Percentiles rank a stretch among this genome's conserved stretches.
Conservation (phyloP, 257 asterid species). For the Fraxinus pennsylvanica region DNA sequence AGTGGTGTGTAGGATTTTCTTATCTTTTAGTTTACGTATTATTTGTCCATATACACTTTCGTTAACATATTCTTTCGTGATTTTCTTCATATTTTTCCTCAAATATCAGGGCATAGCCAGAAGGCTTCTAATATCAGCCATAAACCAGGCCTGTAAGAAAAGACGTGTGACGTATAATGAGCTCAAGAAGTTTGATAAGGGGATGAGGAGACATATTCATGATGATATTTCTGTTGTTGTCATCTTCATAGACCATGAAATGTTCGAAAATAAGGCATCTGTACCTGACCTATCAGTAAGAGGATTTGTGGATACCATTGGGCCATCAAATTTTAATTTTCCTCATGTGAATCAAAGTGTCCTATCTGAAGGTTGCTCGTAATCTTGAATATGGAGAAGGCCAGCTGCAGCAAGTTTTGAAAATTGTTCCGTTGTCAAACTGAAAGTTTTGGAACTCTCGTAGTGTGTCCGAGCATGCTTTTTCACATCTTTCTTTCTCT, state of each 20-base stretch:
- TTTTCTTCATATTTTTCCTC: slow-evolving; percentile 4
- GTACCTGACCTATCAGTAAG: slow-evolving; percentile 50
- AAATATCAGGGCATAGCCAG: slow-evolving; percentile 69
- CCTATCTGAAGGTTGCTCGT: slow-evolving; percentile 14
- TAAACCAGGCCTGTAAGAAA: slow-evolving; percentile 48
- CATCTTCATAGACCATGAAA: slow-evolving; percentile 56
- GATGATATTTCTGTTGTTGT: slow-evolving; percentile 80
- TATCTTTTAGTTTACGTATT: neutral
- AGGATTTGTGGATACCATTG: slow-evolving; percentile 54
- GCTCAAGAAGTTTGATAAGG: slow-evolving; percentile 46
- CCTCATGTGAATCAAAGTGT: slow-evolving; percentile 21
- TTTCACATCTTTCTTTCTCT: neutral
- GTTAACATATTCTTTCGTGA: neutral
- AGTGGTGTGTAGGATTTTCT: slow-evolving; percentile 37
- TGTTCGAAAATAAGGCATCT: slow-evolving; percentile 32
- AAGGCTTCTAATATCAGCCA: slow-evolving; percentile 55
- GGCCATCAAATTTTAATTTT: slow-evolving; percentile 53
- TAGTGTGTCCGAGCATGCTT: neutral
- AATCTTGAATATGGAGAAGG: slow-evolving; percentile 4
- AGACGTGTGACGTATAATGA: slow-evolving; percentile 43
- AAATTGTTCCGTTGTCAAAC: neutral
- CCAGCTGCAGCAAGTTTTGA: slow-evolving; percentile 21
- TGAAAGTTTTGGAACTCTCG: neutral
- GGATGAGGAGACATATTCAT: slow-evolving; percentile 55
- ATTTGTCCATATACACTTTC: neutral